Conservation (phyloP, 495 filamentous ascomycete species). For the Penicillium ucsense region DNA sequence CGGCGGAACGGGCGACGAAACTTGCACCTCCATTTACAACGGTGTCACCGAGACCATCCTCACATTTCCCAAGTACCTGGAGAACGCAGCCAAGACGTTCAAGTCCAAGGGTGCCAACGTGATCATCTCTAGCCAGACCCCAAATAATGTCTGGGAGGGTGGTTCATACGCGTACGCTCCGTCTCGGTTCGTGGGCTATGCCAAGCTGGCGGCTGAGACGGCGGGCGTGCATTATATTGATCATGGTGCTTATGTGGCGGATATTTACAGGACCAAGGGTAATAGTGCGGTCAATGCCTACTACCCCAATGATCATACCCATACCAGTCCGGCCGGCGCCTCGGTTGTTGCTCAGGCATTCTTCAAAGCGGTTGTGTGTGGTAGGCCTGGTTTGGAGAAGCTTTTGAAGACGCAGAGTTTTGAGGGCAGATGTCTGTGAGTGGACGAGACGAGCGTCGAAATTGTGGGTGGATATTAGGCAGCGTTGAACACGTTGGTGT, state of each 20-base stretch:
- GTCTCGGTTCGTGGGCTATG: conserved; percentile 49
- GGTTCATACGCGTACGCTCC: conserved; percentile 34
- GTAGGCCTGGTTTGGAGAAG: conserved; percentile 24
- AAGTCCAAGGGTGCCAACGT: conserved; percentile 52
- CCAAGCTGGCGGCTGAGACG: conserved; percentile 36
- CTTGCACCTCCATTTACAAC: conserved; percentile 42
- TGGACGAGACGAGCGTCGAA: too few species aligned
- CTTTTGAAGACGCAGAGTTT: conserved; percentile 21
- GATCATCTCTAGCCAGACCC: conserved; percentile 52
- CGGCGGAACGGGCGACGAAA: conserved; percentile 42
- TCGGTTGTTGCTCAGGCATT: conserved; percentile 51
- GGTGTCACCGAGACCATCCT: conserved; percentile 44
- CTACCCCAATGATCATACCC: conserved; percentile 56
- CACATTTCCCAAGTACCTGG: conserved; percentile 49
- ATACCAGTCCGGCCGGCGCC: conserved; percentile 51
- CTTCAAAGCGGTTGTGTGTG: conserved; percentile 47
- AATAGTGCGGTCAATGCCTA: conserved; percentile 35
- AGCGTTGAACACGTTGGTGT: neutral
- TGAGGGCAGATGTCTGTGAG: conserved; percentile 21
- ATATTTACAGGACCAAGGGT: conserved; percentile 41
- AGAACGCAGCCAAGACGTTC: conserved; percentile 42
- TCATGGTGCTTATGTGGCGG: conserved; percentile 47
- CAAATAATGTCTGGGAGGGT: conserved; percentile 53
- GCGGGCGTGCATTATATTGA: conserved; percentile 47
- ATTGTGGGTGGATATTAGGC: too few species aligned